Conservation (phyloP, 2,329 filamentous ascomycete genomes). For the Aspergillus sp. region DNA sequence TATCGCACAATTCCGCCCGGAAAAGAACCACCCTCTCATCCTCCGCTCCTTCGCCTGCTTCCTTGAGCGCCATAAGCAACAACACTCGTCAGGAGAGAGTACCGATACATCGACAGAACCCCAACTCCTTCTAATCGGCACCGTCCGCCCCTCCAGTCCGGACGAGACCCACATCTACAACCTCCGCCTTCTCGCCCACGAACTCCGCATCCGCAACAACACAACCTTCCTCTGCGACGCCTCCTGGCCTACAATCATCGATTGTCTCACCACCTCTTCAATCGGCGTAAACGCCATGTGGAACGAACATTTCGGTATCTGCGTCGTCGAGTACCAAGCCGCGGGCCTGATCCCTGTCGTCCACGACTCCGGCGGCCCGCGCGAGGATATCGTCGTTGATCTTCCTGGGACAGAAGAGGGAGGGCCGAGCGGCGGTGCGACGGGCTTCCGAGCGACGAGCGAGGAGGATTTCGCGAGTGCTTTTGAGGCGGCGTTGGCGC, state of each 20-base stretch:
- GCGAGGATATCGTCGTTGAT: constrained; percentile 86
- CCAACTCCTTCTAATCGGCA: constrained; percentile 81
- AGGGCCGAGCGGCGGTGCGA: constrained; percentile 69
- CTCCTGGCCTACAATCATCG: constrained; percentile 82
- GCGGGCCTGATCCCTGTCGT: constrained; percentile 92
- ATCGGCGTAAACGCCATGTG: constrained; percentile 98
- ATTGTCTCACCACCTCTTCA: constrained; percentile 75
- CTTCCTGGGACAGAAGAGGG: constrained; percentile 42
- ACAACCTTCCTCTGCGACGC: constrained; percentile 91
- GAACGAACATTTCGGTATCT: constrained; percentile 99
- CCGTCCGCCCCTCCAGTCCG: constrained; percentile 72
- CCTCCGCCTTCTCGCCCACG: constrained; percentile 81
- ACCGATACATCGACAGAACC: constrained; percentile 31
- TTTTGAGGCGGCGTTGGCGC: constrained; percentile 77
- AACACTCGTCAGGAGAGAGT: constrained; percentile 31
- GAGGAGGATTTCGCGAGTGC: constrained; percentile 77
- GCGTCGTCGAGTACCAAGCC: constrained; percentile 96
- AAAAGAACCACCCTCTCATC: constrained; percentile 93
- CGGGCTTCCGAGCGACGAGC: constrained; percentile 84
- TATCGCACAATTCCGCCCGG: constrained; percentile 95
- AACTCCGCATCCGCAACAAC: constrained; percentile 79
- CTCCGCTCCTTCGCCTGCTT: constrained; percentile 83
- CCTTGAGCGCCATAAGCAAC: constrained; percentile 41
- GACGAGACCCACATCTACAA: constrained; percentile 73
- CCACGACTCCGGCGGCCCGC: constrained; percentile 90